Base-by-base conservation (phyloP, 805 yeast species). In the Cyberlindnera veronae region DNA sequence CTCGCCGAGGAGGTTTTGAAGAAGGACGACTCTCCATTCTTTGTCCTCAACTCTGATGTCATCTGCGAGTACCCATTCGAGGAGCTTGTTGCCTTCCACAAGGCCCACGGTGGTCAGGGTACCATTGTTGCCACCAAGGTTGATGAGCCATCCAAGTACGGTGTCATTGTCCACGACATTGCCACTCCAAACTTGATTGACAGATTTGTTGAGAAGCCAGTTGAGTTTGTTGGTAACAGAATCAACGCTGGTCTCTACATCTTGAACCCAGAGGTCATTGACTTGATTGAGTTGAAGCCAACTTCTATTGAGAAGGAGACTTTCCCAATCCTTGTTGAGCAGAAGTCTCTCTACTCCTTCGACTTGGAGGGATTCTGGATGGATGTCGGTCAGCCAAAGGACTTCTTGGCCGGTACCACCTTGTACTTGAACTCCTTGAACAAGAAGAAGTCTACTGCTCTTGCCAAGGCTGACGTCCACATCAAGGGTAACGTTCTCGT, bases 371-470 rank as follows among this genome's bases (percentile, higher is more conserved):
- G 99, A 54, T 93, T 81, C 86, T 93, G 99, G 99, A 93, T 93
- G 99, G 99, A 93, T 69, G 97, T 93, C 56, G 99, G 99, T 69
- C 99, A 93, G 77, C 99, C 99, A 78, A 93, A 91, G 80, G 99
- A 93, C 72, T 93, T 89, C 82, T 72, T 93, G 53, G 81, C 96
- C 45, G 99, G 99, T 68, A 87, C 97, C 60, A 81, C 89, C 57
- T 74, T 91, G 51, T 93, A 90, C 77, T 77, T 93, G 67, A 76
- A 84, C 65, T 83, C 98, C 41, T 72, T 89, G 62, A 68, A 91
- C 58, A 84, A 84, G 79, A 87, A 82, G 71, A 63, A 71, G 55
- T 85, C 96, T 50, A 76, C 76, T 57, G 63, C 71, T 54, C 79
- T 90, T 63, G 77, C 77, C 36, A 61, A 72, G 49, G 43, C 33